Percentiles rank a stretch among this genome's conserved stretches.
These are phyloP conservation scores for Mycogone perniciosa DNA, from an alignment of 2,329 filamentous ascomycete species.

Conservation along the genomic window DNA sequence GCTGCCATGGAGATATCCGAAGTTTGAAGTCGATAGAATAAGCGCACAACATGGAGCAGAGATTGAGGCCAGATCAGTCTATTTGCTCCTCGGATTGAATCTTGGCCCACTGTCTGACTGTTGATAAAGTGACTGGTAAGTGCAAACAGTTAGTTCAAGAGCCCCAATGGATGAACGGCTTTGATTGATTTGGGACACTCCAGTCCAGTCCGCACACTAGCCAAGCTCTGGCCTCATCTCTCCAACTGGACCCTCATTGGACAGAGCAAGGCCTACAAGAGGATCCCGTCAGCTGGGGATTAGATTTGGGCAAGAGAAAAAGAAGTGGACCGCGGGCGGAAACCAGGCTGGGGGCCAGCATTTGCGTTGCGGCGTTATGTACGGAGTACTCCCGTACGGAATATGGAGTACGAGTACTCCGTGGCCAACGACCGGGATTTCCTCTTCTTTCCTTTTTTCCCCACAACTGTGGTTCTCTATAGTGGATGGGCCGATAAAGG, in stretches of 20 bases:
- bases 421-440: background rate
- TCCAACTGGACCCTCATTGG: conserved; percentile 1
- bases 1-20: too few species aligned
- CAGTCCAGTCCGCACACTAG: conserved; percentile 1
- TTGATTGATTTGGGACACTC: background rate
- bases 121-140: background rate
- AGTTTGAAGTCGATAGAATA: too few species aligned
- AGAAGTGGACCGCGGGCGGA: background rate
- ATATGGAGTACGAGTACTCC: too few species aligned
- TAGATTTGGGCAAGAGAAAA: background rate
- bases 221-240: conserved; percentile 2
- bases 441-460: background rate
- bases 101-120: background rate
- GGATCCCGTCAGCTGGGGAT: background rate
- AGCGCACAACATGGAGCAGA: too few species aligned
- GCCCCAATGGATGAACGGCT: background rate
- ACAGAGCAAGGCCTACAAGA: background rate
- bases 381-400: too few species aligned
- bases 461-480: too few species aligned
- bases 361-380: background rate
- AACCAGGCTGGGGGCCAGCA: background rate
- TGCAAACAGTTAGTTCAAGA: background rate
- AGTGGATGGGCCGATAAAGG: too few species aligned
- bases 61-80: background rate
- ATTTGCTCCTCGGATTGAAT: background rate